Base-by-base conservation (phyloP, 169 alveolate genomes). In the Cryptosporidium felis region DNA sequence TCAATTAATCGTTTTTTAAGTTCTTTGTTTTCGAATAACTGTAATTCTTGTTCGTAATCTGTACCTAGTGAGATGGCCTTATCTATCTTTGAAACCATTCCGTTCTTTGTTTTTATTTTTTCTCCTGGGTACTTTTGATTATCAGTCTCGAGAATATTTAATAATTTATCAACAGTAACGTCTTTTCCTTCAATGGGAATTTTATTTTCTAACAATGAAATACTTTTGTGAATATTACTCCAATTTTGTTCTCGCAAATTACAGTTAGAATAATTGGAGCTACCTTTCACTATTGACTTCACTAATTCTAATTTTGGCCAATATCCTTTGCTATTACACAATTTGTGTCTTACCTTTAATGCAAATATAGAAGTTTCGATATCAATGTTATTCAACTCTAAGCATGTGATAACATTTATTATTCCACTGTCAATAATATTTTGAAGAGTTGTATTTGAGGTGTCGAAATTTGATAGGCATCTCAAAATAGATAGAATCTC, bases 331-430 rank as follows among this genome's bases (percentile, higher is more conserved):
- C 45, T 42, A 45, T 63, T 63, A 12, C 80, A 63, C 10, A 63
- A n/a, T 44, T 41, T 63, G 38, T 42, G 60, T 26, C 80, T 38
- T 0, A 63, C 21, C n/a, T 12, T 74, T 0, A 74, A 16, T 21
- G 66, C 85, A 49, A 51, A 32, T 21, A 34, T 74, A 5, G 66
- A 46, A 34, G 46, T 53, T 18, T 74, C 85, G 10, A 36, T 74
- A 23, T 53, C 85, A n/a, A 5, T 36, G 16, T 12, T 40, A 5
- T 49, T 40, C 26, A 36, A 18, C 38, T 74, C 66, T 0, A 53
- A 18, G 21, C 38, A 18, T 21, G 56, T 21, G 41, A 74, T 32
- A 3, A 40, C 34, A 4, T 74, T 26, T 18, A 74, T 32, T 21
- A 74, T 51, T 74, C 67, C 85, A 8, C 74, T 74, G 36, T 53